Evolutionary conservation across 257 asterid species (phyloP).

Genomic region (Striga asiatica): DNA sequence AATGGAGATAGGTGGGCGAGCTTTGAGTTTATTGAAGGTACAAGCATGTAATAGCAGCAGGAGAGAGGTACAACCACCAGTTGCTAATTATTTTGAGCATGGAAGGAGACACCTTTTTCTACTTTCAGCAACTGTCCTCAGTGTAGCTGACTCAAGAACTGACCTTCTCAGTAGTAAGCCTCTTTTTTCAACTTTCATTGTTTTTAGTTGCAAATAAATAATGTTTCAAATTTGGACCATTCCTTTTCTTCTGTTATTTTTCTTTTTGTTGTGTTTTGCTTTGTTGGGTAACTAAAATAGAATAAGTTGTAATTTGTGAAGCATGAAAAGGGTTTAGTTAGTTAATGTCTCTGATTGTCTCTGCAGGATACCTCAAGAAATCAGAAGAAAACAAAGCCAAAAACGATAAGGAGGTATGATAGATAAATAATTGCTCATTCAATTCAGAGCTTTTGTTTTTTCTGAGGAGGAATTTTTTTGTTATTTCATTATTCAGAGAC

Average conservation of each 20-base stretch:
- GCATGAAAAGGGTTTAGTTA: too few species aligned
- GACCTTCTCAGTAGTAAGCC: conserved; percentile 62
- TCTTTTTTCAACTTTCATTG: too few species aligned
- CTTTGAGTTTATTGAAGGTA: conserved; percentile 15
- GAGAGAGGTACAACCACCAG: conserved; percentile 15
- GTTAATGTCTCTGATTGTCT: too few species aligned
- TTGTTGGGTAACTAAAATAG: too few species aligned
- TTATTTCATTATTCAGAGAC: conserved; percentile 32
- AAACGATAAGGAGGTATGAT: conserved; percentile 77
- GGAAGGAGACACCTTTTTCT: conserved; percentile 53
- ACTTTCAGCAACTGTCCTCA: conserved; percentile 24
- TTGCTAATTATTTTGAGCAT: conserved; percentile 1
- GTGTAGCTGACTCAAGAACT: conserved; percentile 44
- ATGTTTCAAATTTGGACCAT: too few species aligned
- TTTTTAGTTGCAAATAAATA: too few species aligned
- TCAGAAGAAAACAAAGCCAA: conserved; percentile 73
- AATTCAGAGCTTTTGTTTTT: not conserved
- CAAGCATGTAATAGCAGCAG: conserved; percentile 14
- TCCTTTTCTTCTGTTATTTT: too few species aligned
- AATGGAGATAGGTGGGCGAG: conserved; percentile 27
- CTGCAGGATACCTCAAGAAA: conserved; percentile 77
- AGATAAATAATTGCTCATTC: not conserved
- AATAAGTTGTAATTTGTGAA: too few species aligned
- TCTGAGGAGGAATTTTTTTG: not conserved
- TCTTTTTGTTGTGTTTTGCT: too few species aligned